Conservation (phyloP, 176 grass and related monocot genomes). For the Saccharum spontaneum region DNA sequence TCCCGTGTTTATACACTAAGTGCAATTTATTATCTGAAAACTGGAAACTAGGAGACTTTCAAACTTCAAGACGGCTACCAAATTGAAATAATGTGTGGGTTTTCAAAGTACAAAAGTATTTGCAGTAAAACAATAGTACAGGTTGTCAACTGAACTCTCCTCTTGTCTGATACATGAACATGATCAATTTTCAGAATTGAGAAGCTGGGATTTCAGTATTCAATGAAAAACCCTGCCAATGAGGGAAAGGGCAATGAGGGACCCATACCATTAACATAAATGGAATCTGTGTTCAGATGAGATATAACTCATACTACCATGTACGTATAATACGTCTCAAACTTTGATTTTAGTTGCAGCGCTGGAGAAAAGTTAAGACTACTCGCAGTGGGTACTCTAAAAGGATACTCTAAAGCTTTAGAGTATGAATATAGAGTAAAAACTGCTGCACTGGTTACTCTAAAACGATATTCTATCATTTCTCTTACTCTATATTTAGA, state of each 20-base stretch:
- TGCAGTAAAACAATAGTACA: background rate
- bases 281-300: conserved; percentile 1
- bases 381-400: too few species aligned
- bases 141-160: background rate
- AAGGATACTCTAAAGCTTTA: too few species aligned
- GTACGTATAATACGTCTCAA: background rate
- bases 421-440: too few species aligned
- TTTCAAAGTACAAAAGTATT: background rate
- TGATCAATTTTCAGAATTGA: background rate
- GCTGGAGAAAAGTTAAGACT: background rate
- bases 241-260: background rate
- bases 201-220: background rate
- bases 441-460: too few species aligned
- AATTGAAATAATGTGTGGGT: background rate
- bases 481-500: too few species aligned
- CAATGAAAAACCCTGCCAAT: background rate
- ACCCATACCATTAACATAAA: background rate
- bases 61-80: background rate
- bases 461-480: too few species aligned
- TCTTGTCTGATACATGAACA: background rate
- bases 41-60: background rate
- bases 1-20: background rate
- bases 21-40: background rate
- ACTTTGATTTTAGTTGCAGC: background rate
- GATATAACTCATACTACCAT: background rate